Percentiles rank a stretch among this genome's conserved stretches.
Evolutionary conservation across 768 basidiomycete genomes (phyloP).

Genomic region (Naganishia vaughanmartiniae): DNA sequence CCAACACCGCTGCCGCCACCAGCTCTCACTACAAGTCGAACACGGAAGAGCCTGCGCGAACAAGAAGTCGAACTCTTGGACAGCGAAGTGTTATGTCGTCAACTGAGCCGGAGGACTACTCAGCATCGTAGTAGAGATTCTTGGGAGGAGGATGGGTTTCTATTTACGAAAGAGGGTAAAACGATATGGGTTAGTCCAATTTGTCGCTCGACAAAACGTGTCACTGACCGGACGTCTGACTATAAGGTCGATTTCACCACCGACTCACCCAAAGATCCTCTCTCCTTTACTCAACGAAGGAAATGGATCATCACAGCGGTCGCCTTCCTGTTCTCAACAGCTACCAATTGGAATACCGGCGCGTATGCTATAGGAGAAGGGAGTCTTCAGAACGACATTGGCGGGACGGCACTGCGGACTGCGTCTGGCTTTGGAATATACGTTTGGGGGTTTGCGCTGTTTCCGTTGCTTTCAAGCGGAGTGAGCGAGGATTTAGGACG

Average conservation of each 20-base stretch:
- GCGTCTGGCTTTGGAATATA: slow-evolving; percentile 44
- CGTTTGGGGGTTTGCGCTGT: slow-evolving; percentile 46
- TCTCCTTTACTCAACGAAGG: slow-evolving; percentile 35
- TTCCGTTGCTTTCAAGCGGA: slow-evolving; percentile 47
- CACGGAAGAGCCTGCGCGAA: slow-evolving; percentile 3
- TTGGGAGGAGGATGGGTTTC: slow-evolving; percentile 23
- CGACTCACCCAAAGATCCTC: slow-evolving; percentile 41
- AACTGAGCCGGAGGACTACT: background rate
- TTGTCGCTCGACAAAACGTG: background rate
- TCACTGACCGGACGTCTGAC: background rate
- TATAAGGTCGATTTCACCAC: slow-evolving; percentile 44
- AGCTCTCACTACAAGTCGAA: background rate
- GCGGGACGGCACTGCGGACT: slow-evolving; percentile 34
- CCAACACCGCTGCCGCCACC: background rate
- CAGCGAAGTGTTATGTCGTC: slow-evolving; percentile 5
- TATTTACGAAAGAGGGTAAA: slow-evolving; percentile 6
- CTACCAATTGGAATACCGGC: slow-evolving; percentile 29
- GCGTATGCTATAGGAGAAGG: slow-evolving; percentile 34
- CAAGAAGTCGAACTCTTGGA: slow-evolving; percentile 6
- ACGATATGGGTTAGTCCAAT: slow-evolving; percentile 15
- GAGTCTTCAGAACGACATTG: slow-evolving; percentile 42
- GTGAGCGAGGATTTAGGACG: slow-evolving; percentile 37
- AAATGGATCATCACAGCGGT: slow-evolving; percentile 41
- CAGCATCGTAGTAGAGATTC: background rate
- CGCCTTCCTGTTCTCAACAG: slow-evolving; percentile 41